These are phyloP conservation scores for Marchantia paleacea DNA, from an alignment of 225 moss, liverwort and hornwort genomes.

Conservation along the genomic window DNA sequence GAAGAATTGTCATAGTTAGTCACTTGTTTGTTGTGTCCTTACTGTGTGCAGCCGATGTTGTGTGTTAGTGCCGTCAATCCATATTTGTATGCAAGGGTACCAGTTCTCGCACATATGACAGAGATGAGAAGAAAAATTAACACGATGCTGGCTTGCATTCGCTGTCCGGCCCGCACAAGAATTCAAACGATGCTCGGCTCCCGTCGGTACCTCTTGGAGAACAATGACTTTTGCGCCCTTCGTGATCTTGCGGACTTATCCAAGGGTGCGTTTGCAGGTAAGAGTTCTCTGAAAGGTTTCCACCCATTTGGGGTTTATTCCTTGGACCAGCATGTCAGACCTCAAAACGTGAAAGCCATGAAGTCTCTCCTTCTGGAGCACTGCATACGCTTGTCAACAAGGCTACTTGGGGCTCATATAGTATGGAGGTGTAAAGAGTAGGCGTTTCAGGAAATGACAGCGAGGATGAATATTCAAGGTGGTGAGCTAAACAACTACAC, in stretches of 20 bases:
- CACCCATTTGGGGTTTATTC: too few species aligned
- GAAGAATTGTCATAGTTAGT: background rate
- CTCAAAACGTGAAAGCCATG: too few species aligned
- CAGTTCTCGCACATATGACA: conserved; percentile 82
- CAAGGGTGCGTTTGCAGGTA: conserved; percentile 96
- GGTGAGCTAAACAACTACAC: background rate
- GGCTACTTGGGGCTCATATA: background rate
- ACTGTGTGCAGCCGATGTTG: conserved; percentile 81
- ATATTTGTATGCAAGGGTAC: conserved; percentile 85
- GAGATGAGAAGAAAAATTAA: conserved; percentile 74
- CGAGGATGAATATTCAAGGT: background rate
- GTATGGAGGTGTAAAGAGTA: background rate
- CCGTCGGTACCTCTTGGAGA: conserved; percentile 84
- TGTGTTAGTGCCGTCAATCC: conserved; percentile 99
- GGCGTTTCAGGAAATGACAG: background rate
- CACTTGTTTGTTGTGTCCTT: conserved; percentile 4
- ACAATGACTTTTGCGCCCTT: conserved; percentile 91
- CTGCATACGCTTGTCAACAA: too few species aligned
- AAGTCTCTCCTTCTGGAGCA: too few species aligned
- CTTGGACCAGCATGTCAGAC: too few species aligned
- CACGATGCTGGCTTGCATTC: conserved; percentile 72
- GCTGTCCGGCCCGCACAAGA: conserved; percentile 77
- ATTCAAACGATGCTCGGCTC: conserved; percentile 77
- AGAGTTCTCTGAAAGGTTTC: background rate
- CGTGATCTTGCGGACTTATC: conserved; percentile 94